phyloP scores from a whole-genome alignment of 2,329 filamentous ascomycete species.

The Alternaria postmessia region DNA sequence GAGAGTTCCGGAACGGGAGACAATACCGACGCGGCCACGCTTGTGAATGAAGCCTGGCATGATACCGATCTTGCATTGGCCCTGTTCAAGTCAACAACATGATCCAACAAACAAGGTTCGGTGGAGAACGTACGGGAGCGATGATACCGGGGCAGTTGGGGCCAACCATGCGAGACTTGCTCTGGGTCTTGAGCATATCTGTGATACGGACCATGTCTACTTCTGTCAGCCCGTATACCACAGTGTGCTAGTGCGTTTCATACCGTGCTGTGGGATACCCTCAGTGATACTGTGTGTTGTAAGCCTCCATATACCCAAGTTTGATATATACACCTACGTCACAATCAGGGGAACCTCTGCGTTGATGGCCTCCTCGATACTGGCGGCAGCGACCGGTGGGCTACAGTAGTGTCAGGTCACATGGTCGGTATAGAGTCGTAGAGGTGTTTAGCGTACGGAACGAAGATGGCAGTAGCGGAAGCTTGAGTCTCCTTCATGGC shows the following conservation, averaged over 20 bases:
- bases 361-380: conserved; percentile 95
- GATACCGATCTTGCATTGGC: conserved; percentile 99
- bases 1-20: conserved; percentile 95
- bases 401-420: conserved; percentile 58
- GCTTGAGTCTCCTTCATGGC: conserved; percentile 91
- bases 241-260: conserved; percentile 34
- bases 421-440: conserved; percentile 2
- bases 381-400: conserved; percentile 87
- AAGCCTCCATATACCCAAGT: conserved; percentile 30
- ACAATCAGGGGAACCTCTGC: conserved; percentile 95
- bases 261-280: conserved; percentile 96
- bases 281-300: conserved; percentile 76
- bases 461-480: conserved; percentile 92
- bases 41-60: conserved; percentile 99
- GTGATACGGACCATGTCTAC: conserved; percentile 99
- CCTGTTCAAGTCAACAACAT: conserved; percentile 56
- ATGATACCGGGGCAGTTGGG: conserved; percentile 99
- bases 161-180: conserved; percentile 94
- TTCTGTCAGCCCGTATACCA: conserved; percentile 24
- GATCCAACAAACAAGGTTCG: background rate
- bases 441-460: conserved; percentile 70
- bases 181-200: conserved; percentile 95
- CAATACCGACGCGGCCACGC: conserved; percentile 97
- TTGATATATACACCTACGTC: conserved; percentile 62
- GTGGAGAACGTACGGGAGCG: conserved; percentile 64